Base-by-base conservation (phyloP, 1,139 yeast genomes). In the Lodderomyces metapsilosis region DNA sequence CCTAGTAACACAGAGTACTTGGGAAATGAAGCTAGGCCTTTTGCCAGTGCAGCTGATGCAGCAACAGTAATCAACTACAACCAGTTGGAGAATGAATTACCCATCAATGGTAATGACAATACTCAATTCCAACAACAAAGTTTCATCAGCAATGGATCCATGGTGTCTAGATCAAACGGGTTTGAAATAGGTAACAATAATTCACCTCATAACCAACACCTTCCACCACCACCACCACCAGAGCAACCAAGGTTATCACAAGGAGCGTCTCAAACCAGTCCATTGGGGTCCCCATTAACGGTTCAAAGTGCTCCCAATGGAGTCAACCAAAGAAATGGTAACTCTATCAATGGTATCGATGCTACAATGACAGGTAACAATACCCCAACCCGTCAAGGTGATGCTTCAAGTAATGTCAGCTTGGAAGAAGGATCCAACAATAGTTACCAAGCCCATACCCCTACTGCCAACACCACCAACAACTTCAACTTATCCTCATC, bases 241-340 rank as follows among this genome's bases (percentile, higher is more conserved):
- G 18, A 28, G 13, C 16, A 38, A 33, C 10, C 34, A 37, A n/a
- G 12, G 13, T 13, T 23, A 16, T 11, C 40, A 5, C 32, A 25
- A 25, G 12, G n/a, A 8, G 18, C 15, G 3, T 28, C 32, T 6
- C 18, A 13, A 3, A 16, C 10, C 9, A 38, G 32, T 10, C 45
- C 47, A 1, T 42, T 46, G 25, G 46, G 41, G 9, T 42, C 47
- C 10, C 47, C 47, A 9, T 39, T 42, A 17, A 41, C 47, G 4
- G 28, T 41, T 13, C 32, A 28, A 28, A 28, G 3, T 8, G 8
- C 32, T 3, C 17, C 32, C 18, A 28, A 5, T 15, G n/a, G 18
- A 7, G 18, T 15, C 18, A 28, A 10, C 3, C 32, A 7, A 16
- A 28, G 4, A 10, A 7, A 15, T 15, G 32, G 32, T 7, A 16